Evolutionary conservation across 768 basidiomycete genomes (phyloP).

Genomic region (Phlebiopsis flavidoalba): DNA sequence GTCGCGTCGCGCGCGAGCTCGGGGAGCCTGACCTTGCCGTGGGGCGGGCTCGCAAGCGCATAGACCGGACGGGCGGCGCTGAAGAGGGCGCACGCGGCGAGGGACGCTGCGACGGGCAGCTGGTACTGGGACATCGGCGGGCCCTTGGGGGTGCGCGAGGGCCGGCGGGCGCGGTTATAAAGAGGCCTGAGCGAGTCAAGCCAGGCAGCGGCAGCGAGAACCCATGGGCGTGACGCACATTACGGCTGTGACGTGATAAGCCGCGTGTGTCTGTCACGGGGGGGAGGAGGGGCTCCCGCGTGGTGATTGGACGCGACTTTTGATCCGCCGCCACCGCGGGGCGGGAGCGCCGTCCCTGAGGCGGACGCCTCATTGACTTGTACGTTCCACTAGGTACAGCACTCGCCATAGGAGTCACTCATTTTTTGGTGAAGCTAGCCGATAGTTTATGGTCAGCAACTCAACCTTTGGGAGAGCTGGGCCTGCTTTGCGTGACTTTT

Average conservation of each 20-base stretch:
- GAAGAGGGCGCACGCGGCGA: constrained; percentile 37
- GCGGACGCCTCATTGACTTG: too few species aligned
- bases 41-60: constrained; percentile 33
- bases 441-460: too few species aligned
- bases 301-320: background rate
- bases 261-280: background rate
- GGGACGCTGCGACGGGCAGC: constrained; percentile 42
- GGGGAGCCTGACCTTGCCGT: constrained; percentile 48
- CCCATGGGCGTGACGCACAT: background rate
- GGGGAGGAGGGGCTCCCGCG: too few species aligned
- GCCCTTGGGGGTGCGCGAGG: background rate
- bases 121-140: constrained; percentile 55
- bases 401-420: too few species aligned
- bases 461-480: too few species aligned
- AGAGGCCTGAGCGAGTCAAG: background rate
- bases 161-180: background rate
- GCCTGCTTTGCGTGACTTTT: too few species aligned
- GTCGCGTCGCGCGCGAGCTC: constrained; percentile 20
- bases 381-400: too few species aligned
- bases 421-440: too few species aligned
- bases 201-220: background rate
- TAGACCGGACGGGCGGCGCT: constrained; percentile 40
- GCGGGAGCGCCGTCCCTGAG: too few species aligned
- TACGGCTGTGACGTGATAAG: background rate
- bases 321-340: too few species aligned